Conservation (phyloP, 352 stramenopile genomes). For the Thraustochytrium sp. region DNA sequence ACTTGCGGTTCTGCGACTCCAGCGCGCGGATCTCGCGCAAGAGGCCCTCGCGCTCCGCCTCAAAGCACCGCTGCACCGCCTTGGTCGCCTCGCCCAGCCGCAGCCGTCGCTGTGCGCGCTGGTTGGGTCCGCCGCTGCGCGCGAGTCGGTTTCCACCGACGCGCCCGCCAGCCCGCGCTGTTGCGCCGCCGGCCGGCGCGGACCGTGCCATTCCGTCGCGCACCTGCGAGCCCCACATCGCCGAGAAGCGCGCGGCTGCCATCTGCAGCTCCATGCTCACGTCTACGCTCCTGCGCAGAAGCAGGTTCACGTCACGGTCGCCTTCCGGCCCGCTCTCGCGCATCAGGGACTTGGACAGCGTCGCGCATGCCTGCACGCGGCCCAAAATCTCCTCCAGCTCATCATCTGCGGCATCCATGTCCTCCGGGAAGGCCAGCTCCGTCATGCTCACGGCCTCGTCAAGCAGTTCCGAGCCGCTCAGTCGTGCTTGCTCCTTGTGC, state of each 20-base stretch:
- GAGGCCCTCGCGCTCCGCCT: background rate
- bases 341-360: background rate
- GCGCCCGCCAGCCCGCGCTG: too few species aligned
- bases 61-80: conserved; percentile 7
- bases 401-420: background rate
- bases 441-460: background rate
- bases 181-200: too few species aligned
- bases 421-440: background rate
- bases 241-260: background rate
- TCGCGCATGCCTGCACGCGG: background rate
- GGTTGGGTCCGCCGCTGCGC: background rate
- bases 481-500: background rate
- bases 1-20: background rate
- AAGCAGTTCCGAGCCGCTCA: background rate
- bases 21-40: conserved; percentile 1
- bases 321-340: background rate
- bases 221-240: conserved; percentile 2
- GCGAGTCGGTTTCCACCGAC: too few species aligned
- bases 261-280: conserved; percentile 24
- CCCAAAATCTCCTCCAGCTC: background rate
- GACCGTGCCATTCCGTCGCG: too few species aligned
- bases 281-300: background rate
- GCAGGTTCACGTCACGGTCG: background rate
- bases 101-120: background rate
- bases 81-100: background rate